A percentile compares a stretch with the other conserved stretches of the same genome.
Evolutionary conservation across 768 basidiomycete species (phyloP).

Genomic region (Suillus weaverae): DNA sequence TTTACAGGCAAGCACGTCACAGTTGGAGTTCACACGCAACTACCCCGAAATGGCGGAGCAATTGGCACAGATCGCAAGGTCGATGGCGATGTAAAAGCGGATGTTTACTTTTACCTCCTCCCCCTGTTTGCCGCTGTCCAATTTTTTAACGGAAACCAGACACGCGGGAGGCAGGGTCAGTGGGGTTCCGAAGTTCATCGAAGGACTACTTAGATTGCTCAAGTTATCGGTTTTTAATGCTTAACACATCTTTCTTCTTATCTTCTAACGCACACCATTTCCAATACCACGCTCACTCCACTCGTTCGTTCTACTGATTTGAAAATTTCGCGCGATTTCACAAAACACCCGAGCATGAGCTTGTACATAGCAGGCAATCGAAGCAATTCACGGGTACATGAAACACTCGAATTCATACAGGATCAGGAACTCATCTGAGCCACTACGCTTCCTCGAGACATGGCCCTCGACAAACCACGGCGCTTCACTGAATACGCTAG

Average conservation of each 20-base stretch:
- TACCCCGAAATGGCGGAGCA: slow-evolving; percentile 86
- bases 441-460: not conserved
- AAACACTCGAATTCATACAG: not conserved
- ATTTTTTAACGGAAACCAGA: not conserved
- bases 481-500: not conserved
- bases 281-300: slow-evolving; percentile 3
- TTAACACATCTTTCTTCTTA: slow-evolving; percentile 1
- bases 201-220: not conserved
- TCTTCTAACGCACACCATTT: slow-evolving; percentile 1
- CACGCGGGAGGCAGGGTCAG: not conserved
- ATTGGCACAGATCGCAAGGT: slow-evolving; percentile 48
- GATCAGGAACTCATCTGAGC: not conserved
- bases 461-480: not conserved
- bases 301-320: not conserved
- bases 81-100: slow-evolving; percentile 32
- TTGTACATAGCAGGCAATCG: not conserved
- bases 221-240: slow-evolving; percentile 6
- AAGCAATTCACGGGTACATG: not conserved
- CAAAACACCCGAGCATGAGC: not conserved
- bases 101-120: not conserved
- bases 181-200: not conserved
- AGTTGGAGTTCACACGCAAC: slow-evolving; percentile 77
- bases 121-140: not conserved
- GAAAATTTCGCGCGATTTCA: not conserved
- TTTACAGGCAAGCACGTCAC: slow-evolving; percentile 73